These are phyloP conservation scores for Capronia coronata DNA, from an alignment of 2,329 filamentous ascomycete genomes.

Conservation along the genomic window DNA sequence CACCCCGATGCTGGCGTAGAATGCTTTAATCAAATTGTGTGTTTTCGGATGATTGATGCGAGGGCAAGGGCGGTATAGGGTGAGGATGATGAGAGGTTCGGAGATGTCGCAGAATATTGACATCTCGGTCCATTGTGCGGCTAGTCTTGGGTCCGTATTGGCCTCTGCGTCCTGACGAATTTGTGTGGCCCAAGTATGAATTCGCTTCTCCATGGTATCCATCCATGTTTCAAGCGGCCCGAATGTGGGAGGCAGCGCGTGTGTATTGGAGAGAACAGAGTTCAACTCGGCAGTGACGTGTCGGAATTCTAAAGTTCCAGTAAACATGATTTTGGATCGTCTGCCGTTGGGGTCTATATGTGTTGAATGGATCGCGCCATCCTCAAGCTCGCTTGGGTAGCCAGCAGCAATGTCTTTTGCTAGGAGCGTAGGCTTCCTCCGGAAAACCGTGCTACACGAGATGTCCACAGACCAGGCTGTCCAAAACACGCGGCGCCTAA, in stretches of 20 bases:
- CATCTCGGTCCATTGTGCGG: slow-evolving; percentile 7
- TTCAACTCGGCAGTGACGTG: slow-evolving; percentile 1
- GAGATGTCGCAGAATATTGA: slow-evolving; percentile 1
- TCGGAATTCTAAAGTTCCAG: neutral
- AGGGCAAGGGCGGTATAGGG: slow-evolving; percentile 5
- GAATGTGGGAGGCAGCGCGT: neutral
- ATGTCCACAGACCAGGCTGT: slow-evolving; percentile 5
- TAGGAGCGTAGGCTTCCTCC: neutral
- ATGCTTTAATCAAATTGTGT: slow-evolving; percentile 5
- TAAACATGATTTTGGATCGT: slow-evolving; percentile 2
- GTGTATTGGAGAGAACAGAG: slow-evolving; percentile 5
- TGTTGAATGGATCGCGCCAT: neutral
- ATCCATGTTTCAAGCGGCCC: slow-evolving; percentile 3
- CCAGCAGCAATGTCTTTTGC: neutral
- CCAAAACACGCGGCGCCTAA: slow-evolving; percentile 7
- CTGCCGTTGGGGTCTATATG: neutral
- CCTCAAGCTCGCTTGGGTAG: slow-evolving; percentile 1
- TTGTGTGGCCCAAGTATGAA: slow-evolving; percentile 1
- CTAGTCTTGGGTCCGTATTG: neutral
- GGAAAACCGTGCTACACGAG: neutral
- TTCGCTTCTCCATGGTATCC: slow-evolving; percentile 1
- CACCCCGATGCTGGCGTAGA: slow-evolving; percentile 1
- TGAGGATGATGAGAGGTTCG: neutral
- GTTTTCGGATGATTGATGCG: neutral
- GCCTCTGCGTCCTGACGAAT: neutral